Conservation (phyloP, 495 filamentous ascomycete species). For the Podospora australis region DNA sequence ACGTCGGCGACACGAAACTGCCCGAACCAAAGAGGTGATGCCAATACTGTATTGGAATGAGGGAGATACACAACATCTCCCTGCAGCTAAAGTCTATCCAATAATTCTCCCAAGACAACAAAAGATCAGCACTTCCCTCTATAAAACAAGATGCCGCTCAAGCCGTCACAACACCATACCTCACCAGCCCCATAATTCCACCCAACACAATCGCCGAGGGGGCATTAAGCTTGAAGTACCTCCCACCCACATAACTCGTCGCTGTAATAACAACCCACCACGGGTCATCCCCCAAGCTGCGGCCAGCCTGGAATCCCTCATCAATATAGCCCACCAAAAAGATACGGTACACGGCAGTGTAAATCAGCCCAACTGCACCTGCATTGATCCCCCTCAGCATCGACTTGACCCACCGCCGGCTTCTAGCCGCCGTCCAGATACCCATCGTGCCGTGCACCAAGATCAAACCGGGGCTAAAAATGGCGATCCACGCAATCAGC, state of each 20-base stretch:
- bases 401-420: conserved; percentile 46
- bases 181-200: conserved; percentile 55
- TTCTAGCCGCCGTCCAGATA: conserved; percentile 59
- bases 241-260: conserved; percentile 54
- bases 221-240: conserved; percentile 55
- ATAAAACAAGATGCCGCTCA: too few species aligned
- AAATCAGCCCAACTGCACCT: conserved; percentile 70
- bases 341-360: conserved; percentile 78
- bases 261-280: conserved; percentile 70
- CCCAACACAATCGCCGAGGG: conserved; percentile 60
- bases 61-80: background rate
- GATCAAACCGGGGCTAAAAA: conserved; percentile 65
- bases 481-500: conserved; percentile 59
- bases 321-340: conserved; percentile 71
- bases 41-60: too few species aligned
- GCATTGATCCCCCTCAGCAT: conserved; percentile 67
- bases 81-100: background rate
- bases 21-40: background rate
- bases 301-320: conserved; percentile 45
- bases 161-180: conserved; percentile 51
- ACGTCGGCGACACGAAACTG: too few species aligned
- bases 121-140: too few species aligned
- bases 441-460: conserved; percentile 62
- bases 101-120: too few species aligned
- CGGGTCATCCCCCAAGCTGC: conserved; percentile 57